Evolutionary conservation across 805 yeast genomes (phyloP).

Genomic region (Novakomyces olei): DNA sequence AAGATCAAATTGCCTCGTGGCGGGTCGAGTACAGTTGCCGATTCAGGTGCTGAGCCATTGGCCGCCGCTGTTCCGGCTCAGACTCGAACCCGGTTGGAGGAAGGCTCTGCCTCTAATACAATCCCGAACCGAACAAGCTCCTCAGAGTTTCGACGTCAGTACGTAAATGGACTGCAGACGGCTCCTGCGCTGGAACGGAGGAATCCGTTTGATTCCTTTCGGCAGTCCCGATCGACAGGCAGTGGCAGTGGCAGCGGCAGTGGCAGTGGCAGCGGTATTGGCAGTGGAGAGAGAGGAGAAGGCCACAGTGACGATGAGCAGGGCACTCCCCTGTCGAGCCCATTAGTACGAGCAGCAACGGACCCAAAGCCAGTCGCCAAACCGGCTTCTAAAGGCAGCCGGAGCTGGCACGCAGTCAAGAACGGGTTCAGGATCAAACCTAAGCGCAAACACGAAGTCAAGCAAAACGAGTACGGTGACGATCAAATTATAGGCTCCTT

Average conservation of each 20-base stretch:
- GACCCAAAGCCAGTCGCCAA: background rate
- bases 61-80: too few species aligned
- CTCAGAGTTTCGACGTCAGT: too few species aligned
- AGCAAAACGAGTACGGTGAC: constrained; percentile 12
- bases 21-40: too few species aligned
- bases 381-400: background rate
- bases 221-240: too few species aligned
- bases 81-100: too few species aligned
- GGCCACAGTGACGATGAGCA: background rate
- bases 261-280: constrained; percentile 10
- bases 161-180: too few species aligned
- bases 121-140: too few species aligned
- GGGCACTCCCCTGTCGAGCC: background rate
- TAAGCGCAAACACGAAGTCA: constrained; percentile 9
- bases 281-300: background rate
- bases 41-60: too few species aligned
- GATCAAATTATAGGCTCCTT: constrained; percentile 26
- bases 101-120: too few species aligned
- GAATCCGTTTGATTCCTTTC: too few species aligned
- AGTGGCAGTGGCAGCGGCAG: constrained; percentile 24
- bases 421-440: background rate
- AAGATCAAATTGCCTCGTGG: too few species aligned
- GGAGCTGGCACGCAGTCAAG: background rate
- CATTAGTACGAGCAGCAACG: background rate
- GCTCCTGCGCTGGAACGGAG: too few species aligned